Conservation (phyloP, 495 filamentous ascomycete species). For the Daldinia childiae region DNA sequence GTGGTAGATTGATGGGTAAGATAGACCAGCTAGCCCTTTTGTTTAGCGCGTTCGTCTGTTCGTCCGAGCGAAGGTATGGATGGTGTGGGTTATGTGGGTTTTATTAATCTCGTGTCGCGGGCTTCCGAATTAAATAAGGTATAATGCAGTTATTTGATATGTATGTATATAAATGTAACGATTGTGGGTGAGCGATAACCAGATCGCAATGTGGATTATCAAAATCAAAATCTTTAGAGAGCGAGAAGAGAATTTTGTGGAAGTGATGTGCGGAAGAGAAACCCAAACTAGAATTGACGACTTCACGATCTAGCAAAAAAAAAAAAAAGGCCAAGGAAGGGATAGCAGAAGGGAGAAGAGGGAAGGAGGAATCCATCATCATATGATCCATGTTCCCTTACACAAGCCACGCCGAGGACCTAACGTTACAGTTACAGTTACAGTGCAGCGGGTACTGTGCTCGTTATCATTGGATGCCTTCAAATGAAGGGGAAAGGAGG, state of each 20-base stretch:
- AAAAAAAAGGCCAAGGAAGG: background rate
- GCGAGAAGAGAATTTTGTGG: conserved; percentile 5
- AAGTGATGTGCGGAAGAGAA: background rate
- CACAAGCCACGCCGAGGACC: background rate
- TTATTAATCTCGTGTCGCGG: conserved; percentile 2
- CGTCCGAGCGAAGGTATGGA: background rate
- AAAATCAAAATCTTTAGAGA: conserved; percentile 7
- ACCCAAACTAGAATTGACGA: background rate
- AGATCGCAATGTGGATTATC: conserved; percentile 31
- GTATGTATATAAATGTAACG: background rate
- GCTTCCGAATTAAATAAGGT: conserved; percentile 4
- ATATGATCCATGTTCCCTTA: conserved; percentile 27
- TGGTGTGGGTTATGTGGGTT: background rate
- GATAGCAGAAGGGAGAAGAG: too few species aligned
- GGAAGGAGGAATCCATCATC: conserved; percentile 13
- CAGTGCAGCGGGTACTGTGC: conserved; percentile 28
- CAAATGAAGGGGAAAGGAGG: conserved; percentile 10
- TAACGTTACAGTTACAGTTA: conserved; percentile 4
- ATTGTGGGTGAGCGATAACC: conserved; percentile 33
- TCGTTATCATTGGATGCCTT: background rate
- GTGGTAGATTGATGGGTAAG: background rate
- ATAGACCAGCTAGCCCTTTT: background rate
- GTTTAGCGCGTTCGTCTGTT: background rate
- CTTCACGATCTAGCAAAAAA: background rate
- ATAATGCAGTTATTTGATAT: too few species aligned